Percentiles rank a stretch among this genome's conserved stretches.
Conservation (phyloP, 2,329 filamentous ascomycete species). For the Ascochyta rabiei region DNA sequence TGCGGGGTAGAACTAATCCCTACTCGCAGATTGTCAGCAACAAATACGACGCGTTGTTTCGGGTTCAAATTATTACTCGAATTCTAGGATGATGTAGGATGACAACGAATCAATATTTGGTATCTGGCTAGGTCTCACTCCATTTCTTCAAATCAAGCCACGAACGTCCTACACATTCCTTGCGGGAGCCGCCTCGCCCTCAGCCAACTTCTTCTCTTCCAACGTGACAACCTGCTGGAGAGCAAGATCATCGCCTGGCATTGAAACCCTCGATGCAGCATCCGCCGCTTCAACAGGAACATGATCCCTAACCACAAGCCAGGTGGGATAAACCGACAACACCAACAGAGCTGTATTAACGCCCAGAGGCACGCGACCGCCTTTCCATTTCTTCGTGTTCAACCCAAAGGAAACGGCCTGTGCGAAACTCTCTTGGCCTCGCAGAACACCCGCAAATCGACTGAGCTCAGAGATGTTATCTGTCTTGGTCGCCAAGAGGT, state of each 20-base stretch:
- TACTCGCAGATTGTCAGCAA: not conserved
- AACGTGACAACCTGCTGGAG: constrained; percentile 8
- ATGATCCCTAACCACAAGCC: constrained; percentile 40
- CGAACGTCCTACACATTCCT: constrained; percentile 10
- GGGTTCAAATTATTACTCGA: not conserved
- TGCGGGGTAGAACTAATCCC: constrained; percentile 5
- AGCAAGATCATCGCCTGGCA: not conserved
- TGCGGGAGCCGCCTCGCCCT: constrained; percentile 18
- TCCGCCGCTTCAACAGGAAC: constrained; percentile 31
- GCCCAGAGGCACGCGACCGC: constrained; percentile 51
- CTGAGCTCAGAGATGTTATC: constrained; percentile 61
- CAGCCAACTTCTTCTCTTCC: constrained; percentile 20
- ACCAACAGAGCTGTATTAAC: constrained; percentile 47
- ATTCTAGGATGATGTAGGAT: not conserved
- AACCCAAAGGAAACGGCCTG: constrained; percentile 54
- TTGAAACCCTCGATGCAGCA: not conserved
- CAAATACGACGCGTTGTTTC: not conserved
- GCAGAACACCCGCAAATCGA: constrained; percentile 52
- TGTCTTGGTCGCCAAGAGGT: constrained; percentile 61
- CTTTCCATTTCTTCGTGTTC: constrained; percentile 53
- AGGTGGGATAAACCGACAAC: constrained; percentile 36
- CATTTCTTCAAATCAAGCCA: not conserved
- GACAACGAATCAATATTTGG: not conserved
- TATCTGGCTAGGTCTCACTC: not conserved
- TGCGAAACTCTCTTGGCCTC: constrained; percentile 54